Percentiles rank a stretch among this genome's conserved stretches.
Conservation (phyloP, 305 asterid species). For the Fraxinus albicans region DNA sequence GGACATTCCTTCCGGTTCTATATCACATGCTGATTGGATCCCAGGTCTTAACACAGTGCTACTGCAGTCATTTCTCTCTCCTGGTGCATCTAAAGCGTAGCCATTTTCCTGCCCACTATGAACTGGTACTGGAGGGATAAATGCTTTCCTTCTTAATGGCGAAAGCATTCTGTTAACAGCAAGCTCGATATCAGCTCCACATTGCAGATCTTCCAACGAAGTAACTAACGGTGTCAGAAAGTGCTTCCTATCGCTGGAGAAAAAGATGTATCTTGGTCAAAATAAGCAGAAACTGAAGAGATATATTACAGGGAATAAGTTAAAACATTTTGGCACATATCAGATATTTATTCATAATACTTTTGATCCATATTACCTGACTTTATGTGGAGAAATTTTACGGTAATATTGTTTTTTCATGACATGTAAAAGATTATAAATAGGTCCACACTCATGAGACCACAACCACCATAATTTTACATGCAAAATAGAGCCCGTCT, state of each 20-base stretch:
- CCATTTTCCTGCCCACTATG: slow-evolving; percentile 39
- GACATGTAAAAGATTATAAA: background rate
- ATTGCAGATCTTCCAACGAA: slow-evolving; percentile 62
- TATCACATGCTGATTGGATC: slow-evolving; percentile 36
- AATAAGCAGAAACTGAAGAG: slow-evolving; percentile 7
- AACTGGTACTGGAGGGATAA: slow-evolving; percentile 30
- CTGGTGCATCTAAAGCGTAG: slow-evolving; percentile 32
- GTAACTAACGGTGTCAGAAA: slow-evolving; percentile 87
- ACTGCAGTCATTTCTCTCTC: slow-evolving; percentile 32
- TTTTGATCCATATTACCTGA: background rate
- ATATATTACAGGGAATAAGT: background rate
- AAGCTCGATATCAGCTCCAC: slow-evolving; percentile 62
- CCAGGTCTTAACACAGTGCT: slow-evolving; percentile 36
- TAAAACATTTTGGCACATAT: slow-evolving; percentile 6
- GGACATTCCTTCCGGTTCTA: slow-evolving; percentile 49
- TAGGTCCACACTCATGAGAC: background rate
- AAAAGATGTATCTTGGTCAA: slow-evolving; percentile 22
- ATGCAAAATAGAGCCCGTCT: background rate
- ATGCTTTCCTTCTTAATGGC: slow-evolving; percentile 57
- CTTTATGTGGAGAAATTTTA: background rate
- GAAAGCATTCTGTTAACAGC: slow-evolving; percentile 64
- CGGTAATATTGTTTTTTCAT: background rate
- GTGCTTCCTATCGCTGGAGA: slow-evolving; percentile 73
- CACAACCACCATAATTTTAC: background rate
- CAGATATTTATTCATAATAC: slow-evolving; percentile 11